phyloP scores from a whole-genome alignment of 768 basidiomycete genomes.

The Phanerodontia chrysosporium region DNA sequence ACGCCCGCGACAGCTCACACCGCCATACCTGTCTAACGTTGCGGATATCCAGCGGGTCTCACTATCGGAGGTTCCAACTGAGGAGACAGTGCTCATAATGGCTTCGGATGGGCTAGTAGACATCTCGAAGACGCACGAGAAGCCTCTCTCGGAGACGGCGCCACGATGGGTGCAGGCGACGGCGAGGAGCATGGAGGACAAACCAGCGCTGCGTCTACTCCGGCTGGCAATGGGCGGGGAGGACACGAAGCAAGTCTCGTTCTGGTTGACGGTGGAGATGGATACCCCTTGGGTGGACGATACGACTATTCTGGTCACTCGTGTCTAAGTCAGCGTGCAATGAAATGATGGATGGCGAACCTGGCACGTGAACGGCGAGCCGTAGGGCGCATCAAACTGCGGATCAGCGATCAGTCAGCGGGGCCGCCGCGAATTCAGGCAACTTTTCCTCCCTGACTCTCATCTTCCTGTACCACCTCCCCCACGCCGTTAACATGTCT shows the following conservation, averaged over 20 bases:
- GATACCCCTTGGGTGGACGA: slow-evolving; percentile 53
- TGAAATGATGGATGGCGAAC: not conserved
- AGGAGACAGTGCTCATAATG: slow-evolving; percentile 36
- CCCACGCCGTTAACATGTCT: slow-evolving; percentile 4
- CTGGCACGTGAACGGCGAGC: not conserved
- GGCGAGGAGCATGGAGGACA: slow-evolving; percentile 14
- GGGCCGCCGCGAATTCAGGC: not conserved
- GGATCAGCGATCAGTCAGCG: slow-evolving; percentile 7
- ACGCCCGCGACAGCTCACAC: slow-evolving; percentile 42
- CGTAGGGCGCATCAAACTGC: not conserved
- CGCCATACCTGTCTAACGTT: slow-evolving; percentile 47
- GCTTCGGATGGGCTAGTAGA: slow-evolving; percentile 52
- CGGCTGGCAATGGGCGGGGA: slow-evolving; percentile 42
- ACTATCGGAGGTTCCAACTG: slow-evolving; percentile 23
- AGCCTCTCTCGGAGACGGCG: slow-evolving; percentile 14
- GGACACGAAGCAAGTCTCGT: slow-evolving; percentile 37
- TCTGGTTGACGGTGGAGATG: slow-evolving; percentile 47
- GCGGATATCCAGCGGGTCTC: slow-evolving; percentile 41
- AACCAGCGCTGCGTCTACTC: slow-evolving; percentile 37
- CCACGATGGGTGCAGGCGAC: slow-evolving; percentile 33
- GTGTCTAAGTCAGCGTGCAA: not conserved
- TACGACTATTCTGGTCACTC: slow-evolving; percentile 40
- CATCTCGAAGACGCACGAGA: slow-evolving; percentile 32
- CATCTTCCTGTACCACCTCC: not conserved
- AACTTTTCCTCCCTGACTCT: not conserved